Percentiles rank a stretch among this genome's conserved stretches.
Conservation (phyloP, 1,284 basidiomycete genomes). For the Apiotrichum gracile region DNA sequence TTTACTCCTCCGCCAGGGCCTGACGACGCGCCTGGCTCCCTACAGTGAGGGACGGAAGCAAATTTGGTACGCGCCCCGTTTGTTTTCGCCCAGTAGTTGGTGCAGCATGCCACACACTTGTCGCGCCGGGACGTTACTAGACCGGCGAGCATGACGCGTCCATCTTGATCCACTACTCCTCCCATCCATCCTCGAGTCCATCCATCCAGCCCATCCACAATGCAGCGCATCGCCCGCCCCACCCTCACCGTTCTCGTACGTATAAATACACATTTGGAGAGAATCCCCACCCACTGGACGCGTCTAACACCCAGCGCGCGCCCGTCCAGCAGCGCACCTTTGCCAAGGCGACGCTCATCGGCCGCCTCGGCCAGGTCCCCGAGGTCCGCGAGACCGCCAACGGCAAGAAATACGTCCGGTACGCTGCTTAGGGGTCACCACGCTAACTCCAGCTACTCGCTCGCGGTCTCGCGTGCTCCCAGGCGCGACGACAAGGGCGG, state of each 20-base stretch:
- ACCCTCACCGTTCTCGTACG: conserved; percentile 14
- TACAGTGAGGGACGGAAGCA: no score
- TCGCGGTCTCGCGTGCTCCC: conserved; percentile 29
- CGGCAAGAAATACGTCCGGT: conserved; percentile 25
- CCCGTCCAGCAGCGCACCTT: conserved; percentile 12
- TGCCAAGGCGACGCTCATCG: conserved; percentile 36
- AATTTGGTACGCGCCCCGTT: no score
- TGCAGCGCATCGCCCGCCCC: conserved; percentile 17
- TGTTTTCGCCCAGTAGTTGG: no score
- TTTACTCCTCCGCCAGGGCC: no score
- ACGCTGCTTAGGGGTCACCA: not conserved
- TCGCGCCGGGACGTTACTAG: not conserved
- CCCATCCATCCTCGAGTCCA: conserved; percentile 4
- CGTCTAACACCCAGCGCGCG: conserved; percentile 7
- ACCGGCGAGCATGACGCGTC: not conserved
- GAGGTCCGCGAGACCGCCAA: conserved; percentile 22
- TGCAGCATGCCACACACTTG: no score
- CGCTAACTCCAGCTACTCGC: conserved; percentile 22
- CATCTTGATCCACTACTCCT: not conserved
- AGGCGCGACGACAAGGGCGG: conserved; percentile 32
- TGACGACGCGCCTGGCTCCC: no score
- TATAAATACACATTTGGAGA: not conserved
- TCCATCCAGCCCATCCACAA: conserved; percentile 1
- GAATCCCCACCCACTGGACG: not conserved
- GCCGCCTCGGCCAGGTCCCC: conserved; percentile 35